Percentiles rank a stretch among this genome's conserved stretches.
Conservation (phyloP, 2,329 filamentous ascomycete species). For the Orbilia blumenaviensis region DNA sequence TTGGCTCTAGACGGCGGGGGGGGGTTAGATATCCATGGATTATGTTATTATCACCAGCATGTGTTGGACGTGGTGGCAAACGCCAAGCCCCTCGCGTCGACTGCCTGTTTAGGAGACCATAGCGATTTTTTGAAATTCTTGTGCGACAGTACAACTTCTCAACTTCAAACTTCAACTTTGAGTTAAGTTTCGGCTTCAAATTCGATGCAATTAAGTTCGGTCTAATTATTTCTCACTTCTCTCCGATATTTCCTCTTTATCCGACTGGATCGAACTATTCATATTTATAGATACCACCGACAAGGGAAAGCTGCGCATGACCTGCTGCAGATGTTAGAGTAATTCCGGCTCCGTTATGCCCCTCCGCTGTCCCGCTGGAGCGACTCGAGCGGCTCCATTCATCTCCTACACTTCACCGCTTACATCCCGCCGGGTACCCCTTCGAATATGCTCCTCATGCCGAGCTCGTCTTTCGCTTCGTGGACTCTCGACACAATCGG, state of each 20-base stretch:
- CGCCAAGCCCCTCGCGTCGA: constrained; percentile 43
- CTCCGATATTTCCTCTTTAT: background rate
- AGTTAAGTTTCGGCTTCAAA: background rate
- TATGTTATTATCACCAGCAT: no score
- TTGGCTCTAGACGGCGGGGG: no score
- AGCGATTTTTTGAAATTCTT: constrained; percentile 37
- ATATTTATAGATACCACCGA: background rate
- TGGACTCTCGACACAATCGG: constrained; percentile 25
- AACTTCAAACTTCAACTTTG: background rate
- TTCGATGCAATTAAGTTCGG: background rate
- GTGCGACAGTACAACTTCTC: constrained; percentile 41
- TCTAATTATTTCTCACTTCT: background rate
- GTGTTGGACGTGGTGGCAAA: constrained; percentile 1
- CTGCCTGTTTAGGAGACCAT: constrained; percentile 34
- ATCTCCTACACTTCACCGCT: constrained; percentile 11
- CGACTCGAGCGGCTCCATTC: constrained; percentile 34
- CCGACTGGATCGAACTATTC: background rate
- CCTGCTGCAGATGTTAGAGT: constrained; percentile 44
- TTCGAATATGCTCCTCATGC: constrained; percentile 48
- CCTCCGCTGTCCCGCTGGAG: constrained; percentile 50
- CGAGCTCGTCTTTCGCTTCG: constrained; percentile 35
- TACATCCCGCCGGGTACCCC: constrained; percentile 21
- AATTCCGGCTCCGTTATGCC: constrained; percentile 46
- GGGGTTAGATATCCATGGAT: no score
- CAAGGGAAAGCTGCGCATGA: constrained; percentile 32